phyloP scores from a whole-genome alignment of 352 stramenopile genomes.

The Phytophthora meadii region DNA sequence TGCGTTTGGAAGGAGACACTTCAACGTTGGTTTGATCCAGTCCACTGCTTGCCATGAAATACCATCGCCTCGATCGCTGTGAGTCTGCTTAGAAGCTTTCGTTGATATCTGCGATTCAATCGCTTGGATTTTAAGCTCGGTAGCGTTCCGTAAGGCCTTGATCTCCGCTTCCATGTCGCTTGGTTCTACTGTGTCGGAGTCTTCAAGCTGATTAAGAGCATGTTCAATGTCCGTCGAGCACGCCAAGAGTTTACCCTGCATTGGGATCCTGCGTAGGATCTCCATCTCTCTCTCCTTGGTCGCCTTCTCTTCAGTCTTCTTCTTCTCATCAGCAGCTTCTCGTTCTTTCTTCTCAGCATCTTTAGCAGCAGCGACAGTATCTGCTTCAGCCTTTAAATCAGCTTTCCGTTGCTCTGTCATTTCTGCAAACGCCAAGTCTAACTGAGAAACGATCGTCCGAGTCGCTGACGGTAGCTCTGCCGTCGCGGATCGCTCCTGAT shows the following conservation, averaged over 20 bases:
- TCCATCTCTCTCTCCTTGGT: constrained; percentile 46
- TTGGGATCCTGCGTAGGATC: constrained; percentile 52
- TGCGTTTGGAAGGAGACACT: neutral
- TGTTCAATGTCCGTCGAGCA: constrained; percentile 54
- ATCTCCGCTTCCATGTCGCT: constrained; percentile 25
- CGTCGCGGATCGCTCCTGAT: constrained; percentile 7
- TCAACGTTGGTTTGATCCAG: constrained; percentile 37
- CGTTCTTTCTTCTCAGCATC: constrained; percentile 49
- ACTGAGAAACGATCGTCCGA: constrained; percentile 50
- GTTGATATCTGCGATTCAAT: constrained; percentile 41
- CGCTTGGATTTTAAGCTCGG: constrained; percentile 31
- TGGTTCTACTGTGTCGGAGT: constrained; percentile 2
- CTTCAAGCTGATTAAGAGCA: constrained; percentile 49
- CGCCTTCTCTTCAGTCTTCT: constrained; percentile 38
- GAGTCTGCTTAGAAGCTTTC: neutral
- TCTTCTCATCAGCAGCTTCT: constrained; percentile 47
- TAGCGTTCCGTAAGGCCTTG: constrained; percentile 23
- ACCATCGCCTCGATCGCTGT: neutral
- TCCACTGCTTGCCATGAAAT: constrained; percentile 28
- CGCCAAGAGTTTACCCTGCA: constrained; percentile 53
- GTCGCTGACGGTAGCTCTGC: constrained; percentile 37
- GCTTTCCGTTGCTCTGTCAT: constrained; percentile 41
- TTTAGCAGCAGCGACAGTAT: constrained; percentile 37
- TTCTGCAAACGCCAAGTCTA: constrained; percentile 50
- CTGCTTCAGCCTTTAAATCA: constrained; percentile 44